Evolutionary conservation across 805 yeast genomes (phyloP), one percentile per base, ranked within the genome.

Genomic region (Saturnispora saitoi): DNA sequence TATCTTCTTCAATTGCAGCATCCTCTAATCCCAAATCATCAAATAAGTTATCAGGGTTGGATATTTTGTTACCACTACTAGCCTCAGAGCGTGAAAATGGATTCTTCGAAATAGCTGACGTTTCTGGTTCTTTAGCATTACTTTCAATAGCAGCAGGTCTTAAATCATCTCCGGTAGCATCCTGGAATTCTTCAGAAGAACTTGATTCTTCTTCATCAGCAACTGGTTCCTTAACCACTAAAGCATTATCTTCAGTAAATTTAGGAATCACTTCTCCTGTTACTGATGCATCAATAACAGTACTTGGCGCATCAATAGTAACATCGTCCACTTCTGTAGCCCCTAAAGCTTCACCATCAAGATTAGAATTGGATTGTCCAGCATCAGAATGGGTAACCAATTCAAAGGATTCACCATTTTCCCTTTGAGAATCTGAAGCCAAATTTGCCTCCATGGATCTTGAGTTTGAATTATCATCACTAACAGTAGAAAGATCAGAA

Each of bases 311-410:
- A 20, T 38, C 48, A 32, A 38, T 37, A 7, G 32, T 42, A 30
- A 19, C 26, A 10, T 47, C 47, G 34, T 47, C 49, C 24, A 22
- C 30, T 38, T 47, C 49, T 34, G 38, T 17, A 20, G 38, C 24
- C 17, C 22, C 38, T 17, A 34, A 34, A 14, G 14, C 24, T 17
- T 12, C 17, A 3, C 42, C 43, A 28, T 47, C 49, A 37, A 22
- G 32, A 26, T 47, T 43, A 22, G 42, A 22, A 6, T 24, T 38
- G 3, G 45, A 38, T 32, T 31, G 47, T 29, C 17, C 28, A 22
- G 57, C 61, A 47, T 75, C 80, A 14, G 73, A 77, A 39, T 75
- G 73, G 53, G 72, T 70, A 7, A 77, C 79, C 47, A 77, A 64
- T 56, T 77, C 81, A 58, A 76, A 77, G 19, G 80, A 76, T 48